Evolutionary conservation across 1,284 basidiomycete species (phyloP), one percentile per base, ranked within the genome.

Genomic region (Tilletia setariae): DNA sequence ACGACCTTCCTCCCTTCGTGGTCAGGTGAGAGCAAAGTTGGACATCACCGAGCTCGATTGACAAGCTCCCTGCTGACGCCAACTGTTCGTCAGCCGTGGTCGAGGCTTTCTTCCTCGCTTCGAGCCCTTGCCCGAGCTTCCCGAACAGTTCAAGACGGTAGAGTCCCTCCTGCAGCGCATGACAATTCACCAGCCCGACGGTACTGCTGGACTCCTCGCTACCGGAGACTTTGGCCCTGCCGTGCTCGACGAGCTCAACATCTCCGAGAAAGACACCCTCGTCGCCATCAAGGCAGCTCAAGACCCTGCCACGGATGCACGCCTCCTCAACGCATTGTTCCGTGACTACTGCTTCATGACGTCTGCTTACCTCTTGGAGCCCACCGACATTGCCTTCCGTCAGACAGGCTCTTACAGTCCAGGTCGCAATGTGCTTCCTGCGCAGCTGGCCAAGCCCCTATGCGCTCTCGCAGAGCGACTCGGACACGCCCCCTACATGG

Each of bases 261-360:
- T 63, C 43, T 62, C 64, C 1, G 71, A 70, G 1, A 66, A 79
- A 11, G 44, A 1, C 53, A 21, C 47, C 8, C n/a, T 23, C 2
- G n/a, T 49, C n/a, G 53, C 32, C 6, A 6, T 42, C 19, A 9
- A 47, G 51, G 64, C 44, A 7, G 43, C 32, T 28, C 25, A 47
- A 59, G 70, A 71, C 16, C 74, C 70, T 30, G n/a, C n/a, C 25
- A 23, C 47, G 19, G 47, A 49, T 49, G 47, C 47, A 7, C n/a
- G n/a, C n/a, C 67, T 80, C 8, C 68, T 81, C n/a, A 73, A 74
- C 9, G 79, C 79, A n/a, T 72, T 81, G n/a, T 81, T 81, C 69
- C 67, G 79, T 1, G 79, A 81, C 53, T 78, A 74, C 70, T 78
- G 79, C 69, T 81, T 81, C 47, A 67, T 71, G 0, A 79, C 78